These are phyloP conservation scores for Astraeus odoratus DNA, from an alignment of 768 basidiomycete genomes.

Conservation along the genomic window DNA sequence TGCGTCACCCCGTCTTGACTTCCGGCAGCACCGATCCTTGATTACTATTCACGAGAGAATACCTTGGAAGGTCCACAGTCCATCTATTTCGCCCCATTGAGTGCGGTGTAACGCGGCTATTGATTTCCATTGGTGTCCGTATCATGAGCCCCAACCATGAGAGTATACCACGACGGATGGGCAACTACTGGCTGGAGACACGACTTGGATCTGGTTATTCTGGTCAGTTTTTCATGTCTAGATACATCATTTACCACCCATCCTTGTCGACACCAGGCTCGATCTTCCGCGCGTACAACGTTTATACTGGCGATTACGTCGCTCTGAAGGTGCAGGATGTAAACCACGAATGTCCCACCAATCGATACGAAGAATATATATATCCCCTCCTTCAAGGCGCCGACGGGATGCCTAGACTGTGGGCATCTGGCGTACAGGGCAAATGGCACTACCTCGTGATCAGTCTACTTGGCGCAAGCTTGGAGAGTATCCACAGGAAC, in stretches of 20 bases:
- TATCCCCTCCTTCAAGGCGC: conserved; percentile 70
- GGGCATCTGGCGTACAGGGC: conserved; percentile 50
- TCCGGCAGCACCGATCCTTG: too few species aligned
- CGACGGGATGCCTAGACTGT: conserved; percentile 68
- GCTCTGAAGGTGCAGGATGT: conserved; percentile 69
- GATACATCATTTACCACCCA: neutral
- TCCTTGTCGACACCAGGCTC: conserved; percentile 42
- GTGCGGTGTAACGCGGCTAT: neutral
- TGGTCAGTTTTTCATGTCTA: conserved; percentile 34
- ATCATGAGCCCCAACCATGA: conserved; percentile 13
- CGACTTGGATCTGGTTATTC: conserved; percentile 69
- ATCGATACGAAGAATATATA: conserved; percentile 59
- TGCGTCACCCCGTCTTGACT: too few species aligned
- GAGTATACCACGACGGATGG: conserved; percentile 34
- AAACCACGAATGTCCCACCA: conserved; percentile 71
- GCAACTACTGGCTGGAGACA: conserved; percentile 55
- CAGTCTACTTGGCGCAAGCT: conserved; percentile 62
- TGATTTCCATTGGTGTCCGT: neutral
- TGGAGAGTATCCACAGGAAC: conserved; percentile 55
- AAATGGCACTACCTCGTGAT: conserved; percentile 72
- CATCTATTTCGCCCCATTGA: neutral
- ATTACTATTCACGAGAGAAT: neutral
- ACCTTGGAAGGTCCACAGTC: neutral
- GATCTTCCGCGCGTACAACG: conserved; percentile 56
- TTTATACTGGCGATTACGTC: conserved; percentile 52